Evolutionary conservation across 495 filamentous ascomycete genomes (phyloP), one percentile per base, ranked within the genome.

Genomic region (Podospora comata): DNA sequence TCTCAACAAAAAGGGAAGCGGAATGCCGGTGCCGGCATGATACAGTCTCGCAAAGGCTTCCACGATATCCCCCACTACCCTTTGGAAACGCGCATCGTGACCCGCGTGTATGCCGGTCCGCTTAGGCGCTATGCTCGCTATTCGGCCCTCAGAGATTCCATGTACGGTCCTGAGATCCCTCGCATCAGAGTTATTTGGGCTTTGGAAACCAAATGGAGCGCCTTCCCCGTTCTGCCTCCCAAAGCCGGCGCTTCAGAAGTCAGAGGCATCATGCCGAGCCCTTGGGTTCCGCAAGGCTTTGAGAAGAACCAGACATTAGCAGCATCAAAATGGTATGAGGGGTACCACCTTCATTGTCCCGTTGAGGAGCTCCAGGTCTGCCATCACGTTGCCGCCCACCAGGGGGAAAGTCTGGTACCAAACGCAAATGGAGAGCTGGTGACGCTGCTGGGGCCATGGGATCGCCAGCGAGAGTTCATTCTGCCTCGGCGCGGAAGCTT

Each of bases 51-150:
- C 39, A 75, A 75, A 55, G 39, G 67, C 53, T 76, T 76, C 34
- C 68, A 77, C 67, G 75, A 82, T 68, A 79, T 82, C 27, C 76
- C 78, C 11, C 73, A 73, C 7, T 83, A 83, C 60, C 81, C 81
- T 3, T 76, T 78, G 7, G 81, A 83, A 67, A 76, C 79, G 2
- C 75, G 80, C 27, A 81, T 78, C 72, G 79, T 79, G 65, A 82
- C 81, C 2, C 80, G 81, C 56, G 77, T 80, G 26, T 83, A 82
- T 65, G 75, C 79, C 64, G 81, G 81, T 2, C 80, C 80, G 15
- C 73, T 83, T 16, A 76, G 79, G 34, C 73, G 79, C 60, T 83
- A 81, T 74, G 81, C 81, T 1, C 73, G 81, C 1, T 81, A 82
- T 64, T 70, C 74, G 20, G 74, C 76, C 13, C 75, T 83, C 7